Base-by-base conservation (phyloP, 192 early-diverging fungal genomes). In the Rhizophlyctis rosea region DNA sequence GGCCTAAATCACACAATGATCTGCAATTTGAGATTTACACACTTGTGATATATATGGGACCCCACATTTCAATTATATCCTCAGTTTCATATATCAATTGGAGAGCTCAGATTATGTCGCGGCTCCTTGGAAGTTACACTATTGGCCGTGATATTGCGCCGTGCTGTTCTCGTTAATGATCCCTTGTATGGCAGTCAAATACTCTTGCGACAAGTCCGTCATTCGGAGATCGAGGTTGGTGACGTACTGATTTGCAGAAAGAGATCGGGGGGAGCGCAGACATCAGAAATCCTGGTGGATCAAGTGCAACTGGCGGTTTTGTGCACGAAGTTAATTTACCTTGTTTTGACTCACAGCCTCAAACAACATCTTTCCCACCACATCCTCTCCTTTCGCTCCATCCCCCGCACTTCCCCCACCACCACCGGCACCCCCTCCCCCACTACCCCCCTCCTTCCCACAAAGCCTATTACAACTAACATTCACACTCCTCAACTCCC, bases 311-410 rank as follows among this genome's bases (percentile, higher is more conserved):
- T n/a, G 23, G 1, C 1, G 23, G n/a, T 23, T 48, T 0, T 48
- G 18, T 18, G 52, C 18, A 54, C 16, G 24, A n/a, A n/a, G 1
- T 27, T 18, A 13, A 18, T 34, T 28, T 39, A 78, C 80, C 74
- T 82, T 82, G 48, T 82, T 82, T 59, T 78, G 76, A 44, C 72
- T 77, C 7, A 80, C 67, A 13, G 80, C 80, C 36, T 82, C 80
- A 58, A 82, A 79, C 9, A 82, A 18, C 56, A 70, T 52, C 50
- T 76, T 81, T 3, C 80, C 80, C 21, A 70, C 64, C 2, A 63
- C 25, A 70, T 81, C 80, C n/a, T 36, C 50, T 29, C 18, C 49
- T 25, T 39, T 47, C 16, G 0, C n/a, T 4, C 32, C n/a, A 28
- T 60, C 59, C 16, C 31, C 56, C 54, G 30, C 28, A 60, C 67